Percentiles rank a stretch among this genome's conserved stretches.
phyloP scores from a whole-genome alignment of 176 grass and related monocot genomes.

The Dactylis glomerata region DNA sequence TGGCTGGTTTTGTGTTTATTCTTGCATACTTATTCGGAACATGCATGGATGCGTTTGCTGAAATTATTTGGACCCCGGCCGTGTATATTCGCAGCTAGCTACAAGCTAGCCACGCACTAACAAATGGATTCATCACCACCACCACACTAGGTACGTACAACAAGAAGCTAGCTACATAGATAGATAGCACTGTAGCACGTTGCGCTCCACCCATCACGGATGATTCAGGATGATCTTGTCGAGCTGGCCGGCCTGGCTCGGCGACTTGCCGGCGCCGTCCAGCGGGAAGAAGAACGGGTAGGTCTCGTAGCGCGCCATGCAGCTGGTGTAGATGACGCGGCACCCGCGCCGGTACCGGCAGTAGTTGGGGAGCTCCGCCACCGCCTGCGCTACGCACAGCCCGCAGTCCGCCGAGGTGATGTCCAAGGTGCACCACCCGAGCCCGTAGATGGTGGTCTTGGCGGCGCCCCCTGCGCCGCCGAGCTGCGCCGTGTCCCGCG shows the following conservation, averaged over 20 bases:
- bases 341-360: conserved; percentile 55
- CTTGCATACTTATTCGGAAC: neutral
- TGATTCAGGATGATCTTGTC: conserved; percentile 15
- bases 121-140: conserved; percentile 9
- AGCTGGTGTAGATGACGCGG: conserved; percentile 73
- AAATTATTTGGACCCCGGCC: neutral
- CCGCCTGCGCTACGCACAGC: conserved; percentile 65
- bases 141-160: neutral
- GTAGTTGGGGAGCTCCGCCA: conserved; percentile 54
- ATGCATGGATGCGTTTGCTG: neutral
- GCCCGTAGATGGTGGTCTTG: conserved; percentile 56
- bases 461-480: neutral
- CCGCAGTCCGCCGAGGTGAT: conserved; percentile 41
- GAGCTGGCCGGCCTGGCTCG: conserved; percentile 4
- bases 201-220: neutral
- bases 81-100: neutral
- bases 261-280: neutral
- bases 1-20: neutral
- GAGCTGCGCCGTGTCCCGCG: conserved; percentile 24
- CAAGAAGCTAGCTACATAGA: neutral
- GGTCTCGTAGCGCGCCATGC: conserved; percentile 72
- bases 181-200: neutral
- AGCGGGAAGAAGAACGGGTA: conserved; percentile 79
- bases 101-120: neutral
- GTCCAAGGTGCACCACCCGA: conserved; percentile 72